phyloP scores from a whole-genome alignment of 176 grass and related monocot genomes.

The Panicum miliaceum region DNA sequence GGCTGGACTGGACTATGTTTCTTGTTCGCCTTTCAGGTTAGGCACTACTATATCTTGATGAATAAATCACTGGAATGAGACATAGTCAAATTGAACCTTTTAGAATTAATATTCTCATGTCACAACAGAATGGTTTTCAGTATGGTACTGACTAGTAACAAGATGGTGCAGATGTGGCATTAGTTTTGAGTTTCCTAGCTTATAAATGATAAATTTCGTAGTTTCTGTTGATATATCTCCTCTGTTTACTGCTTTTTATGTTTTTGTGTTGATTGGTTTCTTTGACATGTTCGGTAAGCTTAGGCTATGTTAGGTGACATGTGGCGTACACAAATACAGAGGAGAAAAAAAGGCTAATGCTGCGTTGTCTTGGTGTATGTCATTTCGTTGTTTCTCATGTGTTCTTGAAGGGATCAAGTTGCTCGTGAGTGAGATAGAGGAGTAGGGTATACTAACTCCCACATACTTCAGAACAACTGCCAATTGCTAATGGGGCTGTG shows the following conservation, averaged over 20 bases:
- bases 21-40: conserved; percentile 95
- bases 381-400: too few species aligned
- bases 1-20: conserved; percentile 87
- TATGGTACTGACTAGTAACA: background rate
- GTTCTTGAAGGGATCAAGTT: too few species aligned
- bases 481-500: background rate
- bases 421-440: too few species aligned
- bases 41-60: background rate
- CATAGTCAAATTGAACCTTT: background rate
- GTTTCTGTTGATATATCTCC: background rate
- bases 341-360: background rate
- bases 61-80: background rate
- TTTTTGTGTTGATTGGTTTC: background rate
- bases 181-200: background rate
- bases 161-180: background rate
- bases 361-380: too few species aligned
- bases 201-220: background rate
- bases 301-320: background rate
- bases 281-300: background rate
- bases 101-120: background rate
- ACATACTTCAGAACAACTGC: background rate
- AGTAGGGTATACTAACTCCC: too few species aligned
- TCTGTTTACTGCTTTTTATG: background rate
- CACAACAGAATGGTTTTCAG: background rate
- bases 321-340: background rate